Evolutionary conservation across 768 basidiomycete genomes (phyloP), one percentile per base, ranked within the genome.

Genomic region (Neoboletus subvelutipes): DNA sequence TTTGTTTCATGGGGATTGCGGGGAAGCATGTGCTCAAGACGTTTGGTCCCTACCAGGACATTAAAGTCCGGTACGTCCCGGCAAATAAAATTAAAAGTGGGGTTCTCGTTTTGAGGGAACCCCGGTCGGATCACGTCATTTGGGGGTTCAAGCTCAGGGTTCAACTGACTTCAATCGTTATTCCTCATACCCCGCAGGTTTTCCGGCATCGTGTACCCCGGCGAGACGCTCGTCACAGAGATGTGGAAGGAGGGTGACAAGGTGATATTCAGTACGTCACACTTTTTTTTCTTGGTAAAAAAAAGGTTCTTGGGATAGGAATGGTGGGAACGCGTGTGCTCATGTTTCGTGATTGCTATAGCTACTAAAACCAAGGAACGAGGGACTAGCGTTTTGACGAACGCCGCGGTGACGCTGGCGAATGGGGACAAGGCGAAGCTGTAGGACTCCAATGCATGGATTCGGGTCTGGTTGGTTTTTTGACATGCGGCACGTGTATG

Each of bases 171-270:
- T 1, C 24, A 17, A 1, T 39, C 2, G 5, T 47, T 28, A 12
- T 41, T 45, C 22, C 26, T 13, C 26, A 12, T 34, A 17, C 24
- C 36, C 18, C 39, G 15, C 59, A 90, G 90, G 34, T 96, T 98
- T 72, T 84, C 89, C 0, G 94, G 93, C 4, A 85, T 92, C 2
- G 93, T 98, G 24, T 95, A 88, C 69, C 97, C 96, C 2, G 96
- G 95, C 0, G 94, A 98, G 74, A 98, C 96, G 2, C 80, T 98
- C 51, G 78, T 94, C 15, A 99, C 96, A 0, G 86, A 92, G 70
- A 98, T 98, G 96, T 99, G 97, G 97, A 97, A 94, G 71, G 94
- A 97, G 64, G 91, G 88, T 3, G 73, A 81, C 58, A 97, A 86
- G 74, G 87, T 98, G 53, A 85, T 98, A 49, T 99, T 99, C 72